These are phyloP conservation scores for Leucocoprinus birnbaumii DNA, from an alignment of 768 basidiomycete species.

Conservation along the genomic window DNA sequence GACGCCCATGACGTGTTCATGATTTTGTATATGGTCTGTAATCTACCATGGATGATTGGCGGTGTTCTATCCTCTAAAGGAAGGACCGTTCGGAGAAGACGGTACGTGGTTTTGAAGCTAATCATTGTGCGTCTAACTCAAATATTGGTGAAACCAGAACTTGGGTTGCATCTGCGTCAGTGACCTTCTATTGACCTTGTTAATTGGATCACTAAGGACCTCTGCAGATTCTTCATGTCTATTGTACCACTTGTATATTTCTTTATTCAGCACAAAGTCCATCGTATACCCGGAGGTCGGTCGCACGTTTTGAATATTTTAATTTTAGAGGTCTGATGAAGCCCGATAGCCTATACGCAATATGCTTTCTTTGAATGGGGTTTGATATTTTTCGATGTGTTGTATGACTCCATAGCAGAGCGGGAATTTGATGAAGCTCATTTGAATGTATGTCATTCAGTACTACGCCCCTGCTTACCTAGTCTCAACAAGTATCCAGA, in stretches of 20 bases:
- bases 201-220: constrained; percentile 12
- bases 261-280: constrained; percentile 83
- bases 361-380: constrained; percentile 91
- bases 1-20: constrained; percentile 85
- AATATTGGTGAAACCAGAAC: constrained; percentile 34
- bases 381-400: constrained; percentile 69
- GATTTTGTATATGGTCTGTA: constrained; percentile 82
- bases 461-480: not conserved
- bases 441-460: constrained; percentile 42
- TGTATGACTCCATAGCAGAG: constrained; percentile 67
- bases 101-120: constrained; percentile 35
- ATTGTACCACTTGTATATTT: constrained; percentile 78
- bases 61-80: constrained; percentile 56
- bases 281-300: constrained; percentile 75
- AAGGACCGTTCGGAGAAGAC: constrained; percentile 39
- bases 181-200: not conserved
- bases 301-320: no score
- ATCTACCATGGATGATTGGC: constrained; percentile 88
- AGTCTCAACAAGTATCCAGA: constrained; percentile 18
- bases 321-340: not conserved
- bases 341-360: constrained; percentile 61
- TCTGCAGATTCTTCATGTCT: constrained; percentile 62
- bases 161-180: constrained; percentile 50
- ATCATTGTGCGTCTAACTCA: not conserved
- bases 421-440: constrained; percentile 54